These are phyloP conservation scores for Penicillium simplicissimum DNA, from an alignment of 495 filamentous ascomycete genomes.

Conservation along the genomic window DNA sequence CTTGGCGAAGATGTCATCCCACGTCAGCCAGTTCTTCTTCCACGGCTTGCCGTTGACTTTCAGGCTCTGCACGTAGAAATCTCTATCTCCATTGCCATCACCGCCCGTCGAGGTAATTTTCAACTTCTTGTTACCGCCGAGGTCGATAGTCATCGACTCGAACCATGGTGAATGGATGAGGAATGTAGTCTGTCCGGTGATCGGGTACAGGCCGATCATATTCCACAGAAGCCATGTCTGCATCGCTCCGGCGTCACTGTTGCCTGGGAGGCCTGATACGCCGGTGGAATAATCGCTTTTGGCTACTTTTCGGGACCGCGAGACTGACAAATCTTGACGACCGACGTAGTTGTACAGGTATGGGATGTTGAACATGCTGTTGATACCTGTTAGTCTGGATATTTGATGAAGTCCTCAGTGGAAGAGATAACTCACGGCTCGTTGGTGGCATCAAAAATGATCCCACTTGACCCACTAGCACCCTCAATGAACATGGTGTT, in stretches of 20 bases:
- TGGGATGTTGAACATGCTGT: slow-evolving; percentile 61
- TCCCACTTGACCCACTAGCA: slow-evolving; percentile 52
- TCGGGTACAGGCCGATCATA: slow-evolving; percentile 60
- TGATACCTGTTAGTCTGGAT: slow-evolving; percentile 4
- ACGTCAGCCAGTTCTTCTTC: slow-evolving; percentile 54
- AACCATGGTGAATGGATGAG: slow-evolving; percentile 60
- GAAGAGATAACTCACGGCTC: slow-evolving; percentile 51
- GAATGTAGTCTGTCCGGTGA: slow-evolving; percentile 57
- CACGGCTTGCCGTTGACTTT: slow-evolving; percentile 51
- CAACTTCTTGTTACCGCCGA: slow-evolving; percentile 47
- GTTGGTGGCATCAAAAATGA: slow-evolving; percentile 67
- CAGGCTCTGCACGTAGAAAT: slow-evolving; percentile 50
- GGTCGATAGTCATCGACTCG: slow-evolving; percentile 47
- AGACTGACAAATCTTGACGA: slow-evolving; percentile 55
- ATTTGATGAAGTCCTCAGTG: neutral
- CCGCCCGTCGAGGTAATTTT: slow-evolving; percentile 47
- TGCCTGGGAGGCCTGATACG: slow-evolving; percentile 52
- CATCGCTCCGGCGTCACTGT: slow-evolving; percentile 61
- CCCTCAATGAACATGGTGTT: slow-evolving; percentile 51
- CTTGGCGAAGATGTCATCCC: slow-evolving; percentile 54
- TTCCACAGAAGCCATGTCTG: slow-evolving; percentile 62
- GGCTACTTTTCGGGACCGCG: slow-evolving; percentile 37
- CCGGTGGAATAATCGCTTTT: slow-evolving; percentile 41
- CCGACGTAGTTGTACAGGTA: slow-evolving; percentile 72
- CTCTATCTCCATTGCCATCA: slow-evolving; percentile 39